Base-by-base conservation (phyloP, 805 yeast genomes). In the Henningerozyma blattae region DNA sequence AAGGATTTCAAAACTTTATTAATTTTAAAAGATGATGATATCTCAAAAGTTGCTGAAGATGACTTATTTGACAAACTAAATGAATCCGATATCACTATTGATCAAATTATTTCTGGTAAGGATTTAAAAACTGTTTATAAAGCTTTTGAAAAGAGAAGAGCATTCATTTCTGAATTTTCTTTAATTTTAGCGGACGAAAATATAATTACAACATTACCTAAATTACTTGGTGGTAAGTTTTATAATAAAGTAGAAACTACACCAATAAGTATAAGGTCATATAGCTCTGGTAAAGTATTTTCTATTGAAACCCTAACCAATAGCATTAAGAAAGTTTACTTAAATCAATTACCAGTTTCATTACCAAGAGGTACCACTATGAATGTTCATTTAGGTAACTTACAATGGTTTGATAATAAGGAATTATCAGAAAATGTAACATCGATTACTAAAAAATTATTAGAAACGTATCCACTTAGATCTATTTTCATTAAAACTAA, bases 71-170 rank as follows among this genome's bases (percentile, higher is more conserved):
- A 83, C 31, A 74, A 83, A 46, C 94, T 86, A 50, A 54, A 52
- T 16, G 48, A 56, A 30, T 40, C 52, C 26, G 50, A 45, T 19
- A 48, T 53, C 17, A 41, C 53, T 5, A 39, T 61, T 15, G 53
- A 54, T 31, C 64, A 73, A 37, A 75, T 87, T 35, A 66, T 86
- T 22, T 70, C 91, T 5, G 77, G 78, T 35, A 66, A 73, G 30
- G 80, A 85, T 45, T 66, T 91, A 42, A 84, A 84, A 56, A 82
- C 86, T 22, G 80, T 78, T 40, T 89, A 75, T 67, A 85, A 85
- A 61, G 73, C 83, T n/a, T 91, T 64, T 48, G 96, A 91, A 58
- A 77, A 86, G 39, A 77, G 86, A 56, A 76, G 96, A 55, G 77
- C 75, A 41, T 72, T 91, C 39, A 58, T 68, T 28, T 55, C 66